Evolutionary conservation across 257 asterid genomes (phyloP).

Genomic region (Przewalskia tangutica): DNA sequence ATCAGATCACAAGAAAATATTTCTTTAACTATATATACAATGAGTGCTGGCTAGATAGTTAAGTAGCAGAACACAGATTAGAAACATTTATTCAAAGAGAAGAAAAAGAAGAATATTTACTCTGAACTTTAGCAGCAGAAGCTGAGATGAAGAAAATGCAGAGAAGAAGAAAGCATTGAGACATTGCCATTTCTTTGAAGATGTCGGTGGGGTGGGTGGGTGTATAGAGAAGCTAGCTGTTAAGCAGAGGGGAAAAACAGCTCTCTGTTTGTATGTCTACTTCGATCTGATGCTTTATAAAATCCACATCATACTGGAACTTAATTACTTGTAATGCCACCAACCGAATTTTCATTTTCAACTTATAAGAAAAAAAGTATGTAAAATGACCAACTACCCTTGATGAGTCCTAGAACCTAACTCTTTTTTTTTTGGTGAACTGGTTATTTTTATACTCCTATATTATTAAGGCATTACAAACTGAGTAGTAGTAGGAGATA

Average conservation of each 20-base stretch:
- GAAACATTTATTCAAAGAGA: not conserved
- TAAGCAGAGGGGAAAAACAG: not conserved
- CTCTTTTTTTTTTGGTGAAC: too few relatives aligned
- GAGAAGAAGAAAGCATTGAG: constrained; percentile 4
- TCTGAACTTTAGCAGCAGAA: constrained; percentile 22
- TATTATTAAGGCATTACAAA: too few relatives aligned
- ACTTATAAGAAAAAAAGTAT: not conserved
- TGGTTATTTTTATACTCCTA: too few relatives aligned
- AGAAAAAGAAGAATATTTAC: constrained; percentile 15
- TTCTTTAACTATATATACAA: constrained; percentile 10
- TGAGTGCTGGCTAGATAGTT: not conserved
- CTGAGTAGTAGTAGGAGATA: too few relatives aligned
- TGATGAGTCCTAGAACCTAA: not conserved
- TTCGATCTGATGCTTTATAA: constrained; percentile 20
- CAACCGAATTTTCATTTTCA: not conserved
- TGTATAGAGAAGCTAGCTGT: constrained; percentile 1
- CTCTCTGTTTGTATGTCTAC: constrained; percentile 8
- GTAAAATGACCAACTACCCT: not conserved
- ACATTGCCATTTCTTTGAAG: not conserved
- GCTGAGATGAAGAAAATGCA: constrained; percentile 11
- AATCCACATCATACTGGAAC: constrained; percentile 1
- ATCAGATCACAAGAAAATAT: constrained; percentile 8
- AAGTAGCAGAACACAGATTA: not conserved
- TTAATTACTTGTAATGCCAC: constrained; percentile 8
- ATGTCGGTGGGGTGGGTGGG: not conserved